These are phyloP conservation scores for Leishmania martiniquensis DNA, from an alignment of 208 protist genomes.

Conservation along the genomic window DNA sequence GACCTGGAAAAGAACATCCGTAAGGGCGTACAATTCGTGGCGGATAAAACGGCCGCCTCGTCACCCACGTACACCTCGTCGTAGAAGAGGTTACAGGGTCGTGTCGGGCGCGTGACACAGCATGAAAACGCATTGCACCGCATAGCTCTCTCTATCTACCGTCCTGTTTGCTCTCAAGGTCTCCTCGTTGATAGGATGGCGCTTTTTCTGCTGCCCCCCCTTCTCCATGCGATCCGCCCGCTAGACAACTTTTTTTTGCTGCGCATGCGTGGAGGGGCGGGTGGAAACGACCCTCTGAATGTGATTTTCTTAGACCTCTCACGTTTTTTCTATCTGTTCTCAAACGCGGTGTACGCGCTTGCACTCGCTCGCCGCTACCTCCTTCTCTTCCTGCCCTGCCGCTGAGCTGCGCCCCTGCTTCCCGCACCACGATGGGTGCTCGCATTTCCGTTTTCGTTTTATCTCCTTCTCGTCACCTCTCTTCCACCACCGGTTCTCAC, in stretches of 20 bases:
- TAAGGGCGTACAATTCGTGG: slow-evolving; percentile 79
- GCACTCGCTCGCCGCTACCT: neutral
- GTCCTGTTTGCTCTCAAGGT: neutral
- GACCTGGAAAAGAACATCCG: slow-evolving; percentile 89
- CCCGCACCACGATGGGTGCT: no score
- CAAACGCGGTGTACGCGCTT: neutral
- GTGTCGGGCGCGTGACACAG: neutral
- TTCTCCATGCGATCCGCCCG: no score
- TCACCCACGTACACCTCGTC: neutral
- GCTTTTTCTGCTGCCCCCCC: no score
- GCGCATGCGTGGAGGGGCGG: no score
- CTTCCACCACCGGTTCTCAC: neutral
- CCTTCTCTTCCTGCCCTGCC: neutral
- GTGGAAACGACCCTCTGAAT: no score
- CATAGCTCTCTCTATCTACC: neutral
- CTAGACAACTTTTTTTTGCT: no score
- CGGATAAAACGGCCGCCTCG: slow-evolving; percentile 1
- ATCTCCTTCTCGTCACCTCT: neutral
- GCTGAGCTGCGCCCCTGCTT: neutral
- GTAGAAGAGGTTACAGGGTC: neutral
- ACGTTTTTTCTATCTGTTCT: neutral
- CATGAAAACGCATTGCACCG: neutral
- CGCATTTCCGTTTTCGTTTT: neutral
- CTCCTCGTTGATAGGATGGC: neutral
- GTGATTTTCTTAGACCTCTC: neutral